phyloP scores from a whole-genome alignment of 148 eudicot genomes.

The Cornus suecica region DNA sequence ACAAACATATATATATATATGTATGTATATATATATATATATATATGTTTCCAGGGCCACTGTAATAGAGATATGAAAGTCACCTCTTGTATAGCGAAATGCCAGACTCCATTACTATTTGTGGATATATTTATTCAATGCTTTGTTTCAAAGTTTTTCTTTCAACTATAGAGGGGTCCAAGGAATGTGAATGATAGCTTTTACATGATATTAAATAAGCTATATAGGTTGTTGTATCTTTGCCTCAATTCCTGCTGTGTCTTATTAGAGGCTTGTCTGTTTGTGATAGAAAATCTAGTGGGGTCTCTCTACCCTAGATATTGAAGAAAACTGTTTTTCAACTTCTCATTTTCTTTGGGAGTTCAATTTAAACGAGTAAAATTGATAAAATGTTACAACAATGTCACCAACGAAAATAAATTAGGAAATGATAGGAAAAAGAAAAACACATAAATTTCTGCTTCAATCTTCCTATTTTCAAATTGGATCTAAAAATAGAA shows the following conservation, averaged over 20 bases:
- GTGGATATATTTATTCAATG: conserved; percentile 5
- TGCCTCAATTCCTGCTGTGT: neutral
- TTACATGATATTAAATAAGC: neutral
- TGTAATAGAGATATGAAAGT: conserved; percentile 16
- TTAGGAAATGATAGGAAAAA: too few species aligned
- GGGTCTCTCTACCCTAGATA: neutral
- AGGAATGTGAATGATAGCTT: conserved; percentile 13
- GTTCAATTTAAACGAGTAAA: too few species aligned
- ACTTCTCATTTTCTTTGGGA: too few species aligned
- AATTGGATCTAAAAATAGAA: too few species aligned
- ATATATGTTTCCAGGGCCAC: neutral
- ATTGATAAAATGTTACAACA: too few species aligned
- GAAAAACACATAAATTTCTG: too few species aligned
- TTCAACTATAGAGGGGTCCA: conserved; percentile 13
- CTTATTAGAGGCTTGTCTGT: neutral
- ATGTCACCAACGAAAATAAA: too few species aligned
- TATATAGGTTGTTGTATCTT: neutral
- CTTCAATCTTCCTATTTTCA: too few species aligned
- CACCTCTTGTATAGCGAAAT: conserved; percentile 2
- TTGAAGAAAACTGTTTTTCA: too few species aligned
- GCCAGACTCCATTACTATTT: conserved; percentile 7
- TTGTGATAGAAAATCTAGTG: neutral
- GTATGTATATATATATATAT: too few species aligned
- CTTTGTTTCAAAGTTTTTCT: conserved; percentile 1
- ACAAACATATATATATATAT: too few species aligned